phyloP scores from a whole-genome alignment of 2,329 filamentous ascomycete species.

The Ampelomyces quisqualis region DNA sequence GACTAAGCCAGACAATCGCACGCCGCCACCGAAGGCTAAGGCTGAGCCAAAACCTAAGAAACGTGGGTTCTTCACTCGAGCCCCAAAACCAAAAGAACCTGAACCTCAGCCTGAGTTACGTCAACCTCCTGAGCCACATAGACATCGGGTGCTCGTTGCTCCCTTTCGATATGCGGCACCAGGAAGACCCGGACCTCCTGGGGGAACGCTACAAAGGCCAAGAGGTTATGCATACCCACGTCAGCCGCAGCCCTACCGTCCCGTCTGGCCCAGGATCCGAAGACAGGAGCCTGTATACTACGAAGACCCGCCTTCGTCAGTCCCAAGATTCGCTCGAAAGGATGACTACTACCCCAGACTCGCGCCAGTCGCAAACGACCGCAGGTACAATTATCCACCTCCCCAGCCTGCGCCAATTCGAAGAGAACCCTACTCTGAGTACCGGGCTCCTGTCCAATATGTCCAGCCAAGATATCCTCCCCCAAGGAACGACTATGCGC shows the following conservation, averaged over 20 bases:
- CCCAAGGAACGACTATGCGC: slow-evolving; percentile 1
- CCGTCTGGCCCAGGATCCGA: slow-evolving; percentile 1
- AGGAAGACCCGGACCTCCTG: slow-evolving; percentile 24
- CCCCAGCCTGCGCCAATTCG: slow-evolving; percentile 4
- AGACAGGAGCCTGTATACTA: too few relatives aligned
- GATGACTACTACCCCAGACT: slow-evolving; percentile 23
- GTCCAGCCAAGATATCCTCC: neutral
- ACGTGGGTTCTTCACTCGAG: slow-evolving; percentile 12
- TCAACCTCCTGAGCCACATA: neutral
- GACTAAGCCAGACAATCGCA: slow-evolving; percentile 20
- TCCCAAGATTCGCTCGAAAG: slow-evolving; percentile 16
- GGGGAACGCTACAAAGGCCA: slow-evolving; percentile 34
- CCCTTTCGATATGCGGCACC: slow-evolving; percentile 27
- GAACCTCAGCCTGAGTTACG: slow-evolving; percentile 4
- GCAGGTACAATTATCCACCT: too few relatives aligned
- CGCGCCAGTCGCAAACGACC: slow-evolving; percentile 8
- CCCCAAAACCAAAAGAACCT: slow-evolving; percentile 13
- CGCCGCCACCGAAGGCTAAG: slow-evolving; percentile 13
- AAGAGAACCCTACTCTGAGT: neutral
- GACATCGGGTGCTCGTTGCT: slow-evolving; percentile 5
- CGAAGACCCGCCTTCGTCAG: slow-evolving; percentile 8
- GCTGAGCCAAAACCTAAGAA: slow-evolving; percentile 8
- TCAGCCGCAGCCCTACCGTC: slow-evolving; percentile 7
- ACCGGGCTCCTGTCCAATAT: neutral
- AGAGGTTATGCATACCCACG: slow-evolving; percentile 16